Evolutionary conservation across 108 stramenopile genomes (phyloP).

Genomic region (Cylindrotheca closterium): DNA sequence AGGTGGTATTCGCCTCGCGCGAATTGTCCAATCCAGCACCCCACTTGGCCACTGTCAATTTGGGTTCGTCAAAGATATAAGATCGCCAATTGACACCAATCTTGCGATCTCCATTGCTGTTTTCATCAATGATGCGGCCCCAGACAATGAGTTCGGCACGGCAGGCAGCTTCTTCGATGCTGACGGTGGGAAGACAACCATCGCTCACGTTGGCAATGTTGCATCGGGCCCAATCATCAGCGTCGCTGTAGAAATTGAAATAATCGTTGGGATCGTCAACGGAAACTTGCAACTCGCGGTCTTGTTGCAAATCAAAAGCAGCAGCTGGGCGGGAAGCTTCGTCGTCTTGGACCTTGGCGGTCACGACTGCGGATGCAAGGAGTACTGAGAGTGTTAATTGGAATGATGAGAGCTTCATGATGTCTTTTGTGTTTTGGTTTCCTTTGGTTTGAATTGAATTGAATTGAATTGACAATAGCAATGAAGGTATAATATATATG

Average conservation of each 20-base stretch:
- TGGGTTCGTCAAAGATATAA: constrained; percentile 2
- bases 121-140: constrained; percentile 21
- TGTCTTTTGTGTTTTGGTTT: no score
- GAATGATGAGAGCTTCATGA: not conserved
- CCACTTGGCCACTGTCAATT: constrained; percentile 12
- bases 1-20: constrained; percentile 2
- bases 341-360: not conserved
- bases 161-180: constrained; percentile 19
- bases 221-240: constrained; percentile 17
- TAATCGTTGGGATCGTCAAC: not conserved
- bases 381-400: not conserved
- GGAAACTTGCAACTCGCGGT: not conserved
- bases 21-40: constrained; percentile 23
- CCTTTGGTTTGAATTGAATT: no score
- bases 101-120: constrained; percentile 3
- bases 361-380: not conserved
- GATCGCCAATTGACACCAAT: constrained; percentile 20
- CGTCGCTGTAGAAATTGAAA: not conserved
- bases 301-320: not conserved
- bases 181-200: constrained; percentile 13
- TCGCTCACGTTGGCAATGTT: not conserved
- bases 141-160: constrained; percentile 12
- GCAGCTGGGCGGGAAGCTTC: not conserved
- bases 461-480: no score
- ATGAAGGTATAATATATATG: no score